Evolutionary conservation across 2,329 filamentous ascomycete species (phyloP), one percentile per base, ranked within the genome.

Genomic region (Paraconiothyrium sp.): DNA sequence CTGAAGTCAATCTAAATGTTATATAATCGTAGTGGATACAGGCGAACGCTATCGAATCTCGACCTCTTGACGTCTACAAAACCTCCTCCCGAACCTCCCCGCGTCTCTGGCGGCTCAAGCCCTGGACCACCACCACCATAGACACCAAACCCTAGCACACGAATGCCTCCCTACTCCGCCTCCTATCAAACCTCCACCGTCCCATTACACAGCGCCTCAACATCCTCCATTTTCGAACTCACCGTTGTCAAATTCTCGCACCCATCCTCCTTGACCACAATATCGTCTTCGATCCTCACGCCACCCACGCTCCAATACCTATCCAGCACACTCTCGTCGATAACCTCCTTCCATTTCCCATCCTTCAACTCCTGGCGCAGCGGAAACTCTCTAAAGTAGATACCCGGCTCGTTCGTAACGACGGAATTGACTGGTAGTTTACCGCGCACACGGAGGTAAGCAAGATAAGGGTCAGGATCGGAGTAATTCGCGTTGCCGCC

Each of bases 331-430:
- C 84, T 82, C 67, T 81, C 81, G 7, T 41, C 39, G 9, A 41
- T n/a, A n/a, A 41, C 39, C 6, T 41, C 39, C 39, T n/a, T 41
- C 39, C 39, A 41, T 16, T 9, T 16, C 7, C 39, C 39, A 20
- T 41, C 39, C 39, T 41, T 41, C 14, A 41, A 16, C 39, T 41
- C 39, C 39, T 41, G 39, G 3, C 16, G 13, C 14, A 41, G 39
- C 16, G 39, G 39, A 20, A 41, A 41, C 39, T 41, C 39, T 16
- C 39, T 3, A 78, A 94, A 94, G 78, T 94, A 94, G 39, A 90
- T 89, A 20, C 95, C 95, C 13, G 95, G 95, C 82, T 99, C 95
- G 46, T 98, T 94, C 0, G 95, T 99, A 57, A 99, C 89, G 24
- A 99, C 92, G 52, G 90, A 90, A 7, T 91, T 90, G 0, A 89